Evolutionary conservation across 306 rosid genomes (phyloP).

Genomic region (Ziziphus jujuba): DNA sequence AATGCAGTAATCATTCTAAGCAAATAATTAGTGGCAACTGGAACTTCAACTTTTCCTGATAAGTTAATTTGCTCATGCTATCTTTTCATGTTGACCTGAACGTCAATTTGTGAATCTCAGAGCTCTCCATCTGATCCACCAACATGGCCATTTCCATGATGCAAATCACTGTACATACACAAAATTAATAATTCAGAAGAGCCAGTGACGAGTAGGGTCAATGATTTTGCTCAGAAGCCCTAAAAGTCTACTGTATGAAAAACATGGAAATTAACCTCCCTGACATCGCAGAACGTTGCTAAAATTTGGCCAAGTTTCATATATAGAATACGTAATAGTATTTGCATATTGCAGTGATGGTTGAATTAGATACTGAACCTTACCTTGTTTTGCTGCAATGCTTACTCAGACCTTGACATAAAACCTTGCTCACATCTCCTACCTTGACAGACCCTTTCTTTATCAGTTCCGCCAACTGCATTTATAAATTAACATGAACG

Average conservation of each 20-base stretch:
- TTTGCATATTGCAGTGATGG: background rate
- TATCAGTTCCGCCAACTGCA: conserved; percentile 81
- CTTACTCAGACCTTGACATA: conserved; percentile 83
- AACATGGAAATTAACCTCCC: background rate
- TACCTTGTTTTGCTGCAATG: conserved; percentile 81
- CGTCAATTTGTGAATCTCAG: conserved; percentile 24
- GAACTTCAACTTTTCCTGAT: background rate
- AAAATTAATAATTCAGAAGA: background rate
- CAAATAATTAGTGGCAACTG: background rate
- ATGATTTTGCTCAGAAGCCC: background rate
- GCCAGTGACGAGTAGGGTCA: background rate
- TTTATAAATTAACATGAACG: conserved; percentile 8
- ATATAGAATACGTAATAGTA: background rate
- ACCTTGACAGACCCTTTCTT: conserved; percentile 71
- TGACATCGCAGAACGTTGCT: background rate
- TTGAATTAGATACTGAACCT: background rate
- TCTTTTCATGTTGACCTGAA: background rate
- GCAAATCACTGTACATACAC: conserved; percentile 40
- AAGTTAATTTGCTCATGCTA: background rate
- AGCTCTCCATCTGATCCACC: conserved; percentile 56
- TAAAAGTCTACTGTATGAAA: background rate
- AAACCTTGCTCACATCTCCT: conserved; percentile 83
- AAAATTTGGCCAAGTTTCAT: background rate
- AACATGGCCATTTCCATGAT: conserved; percentile 24
- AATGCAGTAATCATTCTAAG: no score